Percentiles rank a stretch among this genome's conserved stretches.
Evolutionary conservation across 768 basidiomycete species (phyloP).

Genomic region (Boletus barrowsii): DNA sequence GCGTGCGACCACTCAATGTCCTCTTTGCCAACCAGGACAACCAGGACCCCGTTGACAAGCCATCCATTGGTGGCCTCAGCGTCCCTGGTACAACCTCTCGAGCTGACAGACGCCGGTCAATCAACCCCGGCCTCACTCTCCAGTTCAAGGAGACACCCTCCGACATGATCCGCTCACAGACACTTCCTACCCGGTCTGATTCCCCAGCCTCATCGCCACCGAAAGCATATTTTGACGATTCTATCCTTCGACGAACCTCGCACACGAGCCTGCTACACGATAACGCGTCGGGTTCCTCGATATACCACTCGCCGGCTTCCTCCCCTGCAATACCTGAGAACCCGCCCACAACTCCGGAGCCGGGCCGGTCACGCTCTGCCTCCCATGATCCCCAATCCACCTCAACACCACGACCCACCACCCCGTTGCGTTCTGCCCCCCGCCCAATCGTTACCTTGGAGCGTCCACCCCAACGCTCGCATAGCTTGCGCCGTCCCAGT

Average conservation of each 20-base stretch:
- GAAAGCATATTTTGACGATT: conserved; percentile 12
- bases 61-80: conserved; percentile 16
- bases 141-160: conserved; percentile 20
- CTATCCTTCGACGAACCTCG: conserved; percentile 17
- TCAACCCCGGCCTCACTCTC: conserved; percentile 49
- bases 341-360: conserved; percentile 38
- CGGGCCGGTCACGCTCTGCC: conserved; percentile 37
- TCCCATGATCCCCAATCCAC: conserved; percentile 28
- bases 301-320: conserved; percentile 39
- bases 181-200: conserved; percentile 23
- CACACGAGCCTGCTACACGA: conserved; percentile 28
- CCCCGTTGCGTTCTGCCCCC: conserved; percentile 18
- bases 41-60: conserved; percentile 7
- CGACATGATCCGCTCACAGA: conserved; percentile 32
- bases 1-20: conserved; percentile 38
- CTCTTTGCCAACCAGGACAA: conserved; percentile 26
- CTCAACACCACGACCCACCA: conserved; percentile 4
- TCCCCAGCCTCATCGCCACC: conserved; percentile 25
- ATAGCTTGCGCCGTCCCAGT: conserved; percentile 24
- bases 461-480: conserved; percentile 32
- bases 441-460: conserved; percentile 35
- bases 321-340: conserved; percentile 34
- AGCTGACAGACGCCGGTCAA: conserved; percentile 49
- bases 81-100: conserved; percentile 34
- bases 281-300: conserved; percentile 24